Conservation (phyloP, 2,329 filamentous ascomycete species). For the Laburnicola sp. region DNA sequence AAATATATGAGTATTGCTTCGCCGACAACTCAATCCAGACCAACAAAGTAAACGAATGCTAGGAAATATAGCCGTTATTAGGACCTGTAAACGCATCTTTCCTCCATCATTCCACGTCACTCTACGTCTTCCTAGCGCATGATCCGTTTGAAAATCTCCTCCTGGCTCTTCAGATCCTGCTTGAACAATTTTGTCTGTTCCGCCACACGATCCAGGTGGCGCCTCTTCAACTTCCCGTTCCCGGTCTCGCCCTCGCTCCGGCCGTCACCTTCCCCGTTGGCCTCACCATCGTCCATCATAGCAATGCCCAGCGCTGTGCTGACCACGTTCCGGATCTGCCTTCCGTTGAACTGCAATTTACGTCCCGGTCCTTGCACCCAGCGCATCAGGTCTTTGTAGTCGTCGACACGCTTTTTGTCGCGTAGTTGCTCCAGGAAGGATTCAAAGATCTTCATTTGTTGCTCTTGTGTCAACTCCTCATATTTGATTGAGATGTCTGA, state of each 20-base stretch:
- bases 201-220: conserved; percentile 1
- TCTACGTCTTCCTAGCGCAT: not conserved
- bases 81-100: no score
- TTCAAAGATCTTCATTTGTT: conserved; percentile 20
- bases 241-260: no score
- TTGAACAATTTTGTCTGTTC: conserved; percentile 5
- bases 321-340: conserved; percentile 44
- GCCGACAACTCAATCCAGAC: no score
- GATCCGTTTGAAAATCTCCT: conserved; percentile 4
- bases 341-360: conserved; percentile 36
- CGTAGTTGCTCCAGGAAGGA: conserved; percentile 45
- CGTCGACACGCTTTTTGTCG: conserved; percentile 33
- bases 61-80: no score
- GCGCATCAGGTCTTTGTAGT: conserved; percentile 30
- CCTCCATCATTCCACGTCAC: no score
- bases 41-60: no score
- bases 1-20: no score
- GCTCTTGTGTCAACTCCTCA: conserved; percentile 48
- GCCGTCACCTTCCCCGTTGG: no score
- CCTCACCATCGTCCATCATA: not conserved
- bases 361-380: conserved; percentile 9
- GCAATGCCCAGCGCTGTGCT: conserved; percentile 7
- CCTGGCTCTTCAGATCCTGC: conserved; percentile 5
- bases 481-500: conserved; percentile 48
- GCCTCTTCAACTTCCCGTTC: conserved; percentile 1